Base-by-base conservation (phyloP, 2,329 filamentous ascomycete species). In the Aureobasidium uvarum region DNA sequence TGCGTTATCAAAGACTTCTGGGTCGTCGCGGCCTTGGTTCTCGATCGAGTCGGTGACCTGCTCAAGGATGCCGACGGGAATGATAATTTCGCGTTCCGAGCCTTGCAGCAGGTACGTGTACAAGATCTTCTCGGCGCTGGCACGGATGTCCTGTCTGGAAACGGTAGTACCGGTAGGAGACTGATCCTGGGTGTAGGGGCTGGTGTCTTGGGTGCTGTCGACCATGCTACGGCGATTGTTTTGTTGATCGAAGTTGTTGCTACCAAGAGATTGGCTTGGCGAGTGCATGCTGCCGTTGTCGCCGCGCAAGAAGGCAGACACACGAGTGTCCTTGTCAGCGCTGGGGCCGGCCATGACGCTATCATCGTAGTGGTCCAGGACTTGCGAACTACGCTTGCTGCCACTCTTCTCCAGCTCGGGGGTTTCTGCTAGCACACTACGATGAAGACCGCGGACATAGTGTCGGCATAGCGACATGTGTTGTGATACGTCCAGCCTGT, bases 381-480 rank as follows among this genome's bases (percentile, higher is more conserved):
- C 85, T 66, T 86, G 85, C 0, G 93, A 97, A 3, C 93, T 96
- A 70, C 91, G 85, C 79, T 94, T 96, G 68, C 91, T 96, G 64
- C 85, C 85, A 20, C 83, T 81, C 75, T 89, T 92, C 71, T 96
- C 92, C 63, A 92, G 83, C 69, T 99, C 95, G 16, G 95, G 95
- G 0, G 95, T 99, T 50, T 92, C 91, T 66, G 98, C 86, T 58
- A 99, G 86, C 68, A 98, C 92, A 28, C 94, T 98, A 69, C 95
- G 86, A 70, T 95, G 90, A 64, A 99, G 85, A 78, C 97, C 93
- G 73, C 95, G 91, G 23, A 99, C 95, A 80, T 97, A 99, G 78
- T 98, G 92, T 58, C 96, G 90, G 76, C 91, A 99, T 66, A 99
- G 85, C 25, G 94, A 96, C 89, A 98, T 97, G 80, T 99, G 95